Percentiles rank a stretch among this genome's conserved stretches.
Conservation (phyloP, 495 filamentous ascomycete species). For the Achaetomiella virescens region DNA sequence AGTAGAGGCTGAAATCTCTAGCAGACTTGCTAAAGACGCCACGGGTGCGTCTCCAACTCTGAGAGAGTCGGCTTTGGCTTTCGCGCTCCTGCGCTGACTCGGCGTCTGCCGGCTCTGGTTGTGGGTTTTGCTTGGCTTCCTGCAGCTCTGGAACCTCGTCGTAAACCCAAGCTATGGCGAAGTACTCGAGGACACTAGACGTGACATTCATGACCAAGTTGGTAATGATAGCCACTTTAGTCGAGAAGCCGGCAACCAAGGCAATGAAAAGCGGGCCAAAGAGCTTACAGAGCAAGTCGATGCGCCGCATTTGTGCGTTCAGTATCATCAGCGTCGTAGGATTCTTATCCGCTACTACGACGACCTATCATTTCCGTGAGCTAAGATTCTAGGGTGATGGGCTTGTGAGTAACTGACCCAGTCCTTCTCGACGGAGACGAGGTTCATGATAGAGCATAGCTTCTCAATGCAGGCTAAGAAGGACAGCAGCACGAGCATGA, state of each 20-base stretch:
- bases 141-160: conserved; percentile 11
- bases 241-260: conserved; percentile 31
- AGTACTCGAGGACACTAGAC: conserved; percentile 50
- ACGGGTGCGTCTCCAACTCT: not conserved
- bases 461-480: conserved; percentile 55
- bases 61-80: not conserved
- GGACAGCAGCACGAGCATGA: conserved; percentile 36
- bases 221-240: conserved; percentile 28
- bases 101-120: not conserved
- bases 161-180: conserved; percentile 47
- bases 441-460: conserved; percentile 47
- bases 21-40: not conserved
- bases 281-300: conserved; percentile 69
- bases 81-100: not conserved
- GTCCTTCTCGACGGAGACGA: conserved; percentile 59
- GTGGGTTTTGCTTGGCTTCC: not conserved
- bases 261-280: conserved; percentile 55
- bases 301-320: conserved; percentile 51
- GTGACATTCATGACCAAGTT: conserved; percentile 34
- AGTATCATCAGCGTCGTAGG: not conserved
- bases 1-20: conserved; percentile 31
- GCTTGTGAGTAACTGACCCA: conserved; percentile 42
- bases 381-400: not conserved
- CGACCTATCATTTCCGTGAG: conserved; percentile 3
- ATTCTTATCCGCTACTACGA: conserved; percentile 13